Percentiles rank a stretch among this genome's conserved stretches.
These are phyloP conservation scores for Geotrichum ghanense DNA, from an alignment of 805 yeast species.

Conservation along the genomic window DNA sequence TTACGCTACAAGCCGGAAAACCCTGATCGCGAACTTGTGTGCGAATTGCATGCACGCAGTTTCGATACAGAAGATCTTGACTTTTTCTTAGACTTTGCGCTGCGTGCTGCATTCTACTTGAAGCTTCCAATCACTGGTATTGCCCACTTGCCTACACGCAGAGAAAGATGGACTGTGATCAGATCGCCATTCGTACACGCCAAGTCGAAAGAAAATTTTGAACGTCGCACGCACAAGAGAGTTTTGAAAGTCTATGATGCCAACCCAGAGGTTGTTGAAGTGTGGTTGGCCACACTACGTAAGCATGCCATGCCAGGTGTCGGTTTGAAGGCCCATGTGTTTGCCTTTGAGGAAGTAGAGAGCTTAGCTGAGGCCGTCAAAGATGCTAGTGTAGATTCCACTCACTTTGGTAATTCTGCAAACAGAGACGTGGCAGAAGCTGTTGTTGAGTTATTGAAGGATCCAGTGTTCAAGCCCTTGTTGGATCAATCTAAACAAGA, in stretches of 20 bases:
- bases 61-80: slow-evolving; percentile 62
- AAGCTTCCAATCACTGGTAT: slow-evolving; percentile 81
- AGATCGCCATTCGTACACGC: slow-evolving; percentile 91
- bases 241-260: slow-evolving; percentile 71
- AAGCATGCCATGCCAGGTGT: slow-evolving; percentile 75
- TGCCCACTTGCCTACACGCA: slow-evolving; percentile 52
- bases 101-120: slow-evolving; percentile 81
- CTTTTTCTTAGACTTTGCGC: slow-evolving; percentile 72
- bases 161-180: slow-evolving; percentile 88
- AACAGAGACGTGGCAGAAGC: slow-evolving; percentile 46
- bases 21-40: slow-evolving; percentile 52
- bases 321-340: slow-evolving; percentile 66
- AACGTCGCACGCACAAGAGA: slow-evolving; percentile 74
- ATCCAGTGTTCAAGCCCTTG: slow-evolving; percentile 52
- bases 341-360: slow-evolving; percentile 39
- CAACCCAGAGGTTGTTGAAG: slow-evolving; percentile 71
- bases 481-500: slow-evolving; percentile 15
- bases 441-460: slow-evolving; percentile 59
- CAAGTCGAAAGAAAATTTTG: slow-evolving; percentile 87
- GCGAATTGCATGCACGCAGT: slow-evolving; percentile 55
- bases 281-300: slow-evolving; percentile 66
- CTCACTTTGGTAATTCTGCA: slow-evolving; percentile 16
- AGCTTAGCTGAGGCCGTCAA: slow-evolving; percentile 29
- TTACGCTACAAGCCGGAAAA: slow-evolving; percentile 52
- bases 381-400: slow-evolving; percentile 6